A percentile compares a stretch with the other conserved stretches of the same genome.
phyloP scores from a whole-genome alignment of 352 stramenopile species.

The Globisporangium mamillatum region DNA sequence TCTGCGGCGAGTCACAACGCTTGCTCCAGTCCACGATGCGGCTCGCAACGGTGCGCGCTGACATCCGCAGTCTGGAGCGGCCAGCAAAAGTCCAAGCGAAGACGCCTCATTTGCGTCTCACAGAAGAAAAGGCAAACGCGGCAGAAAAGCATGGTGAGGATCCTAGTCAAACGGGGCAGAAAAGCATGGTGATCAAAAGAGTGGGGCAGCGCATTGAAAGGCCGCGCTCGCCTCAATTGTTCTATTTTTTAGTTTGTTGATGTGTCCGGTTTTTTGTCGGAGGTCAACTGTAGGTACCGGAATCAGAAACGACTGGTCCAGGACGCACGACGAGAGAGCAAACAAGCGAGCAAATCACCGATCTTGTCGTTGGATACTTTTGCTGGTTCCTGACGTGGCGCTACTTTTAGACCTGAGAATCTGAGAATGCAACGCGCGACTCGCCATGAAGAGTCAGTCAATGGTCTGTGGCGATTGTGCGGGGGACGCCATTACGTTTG shows the following conservation, averaged over 20 bases:
- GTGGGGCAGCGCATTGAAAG: neutral
- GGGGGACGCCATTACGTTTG: neutral
- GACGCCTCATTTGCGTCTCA: neutral
- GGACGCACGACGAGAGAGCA: neutral
- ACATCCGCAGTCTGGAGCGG: too few relatives aligned
- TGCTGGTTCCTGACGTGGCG: neutral
- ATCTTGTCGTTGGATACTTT: neutral
- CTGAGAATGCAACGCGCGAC: slow-evolving; percentile 1
- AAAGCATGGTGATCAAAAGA: neutral
- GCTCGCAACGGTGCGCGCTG: too few relatives aligned
- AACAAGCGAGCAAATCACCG: neutral
- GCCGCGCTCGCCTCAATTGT: neutral
- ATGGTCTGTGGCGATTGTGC: neutral
- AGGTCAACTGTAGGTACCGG: neutral
- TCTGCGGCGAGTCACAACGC: too few relatives aligned
- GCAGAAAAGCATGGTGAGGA: neutral
- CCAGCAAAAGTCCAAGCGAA: too few relatives aligned
- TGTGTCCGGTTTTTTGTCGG: neutral
- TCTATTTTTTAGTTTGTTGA: neutral
- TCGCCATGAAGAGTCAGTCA: neutral
- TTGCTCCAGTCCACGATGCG: too few relatives aligned
- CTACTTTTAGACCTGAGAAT: slow-evolving; percentile 2
- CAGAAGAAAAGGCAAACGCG: too few relatives aligned
- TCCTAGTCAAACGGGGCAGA: neutral
- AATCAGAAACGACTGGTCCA: slow-evolving; percentile 13